Evolutionary conservation across 2,329 filamentous ascomycete species (phyloP).

Genomic region (Ophiobolus disseminans): DNA sequence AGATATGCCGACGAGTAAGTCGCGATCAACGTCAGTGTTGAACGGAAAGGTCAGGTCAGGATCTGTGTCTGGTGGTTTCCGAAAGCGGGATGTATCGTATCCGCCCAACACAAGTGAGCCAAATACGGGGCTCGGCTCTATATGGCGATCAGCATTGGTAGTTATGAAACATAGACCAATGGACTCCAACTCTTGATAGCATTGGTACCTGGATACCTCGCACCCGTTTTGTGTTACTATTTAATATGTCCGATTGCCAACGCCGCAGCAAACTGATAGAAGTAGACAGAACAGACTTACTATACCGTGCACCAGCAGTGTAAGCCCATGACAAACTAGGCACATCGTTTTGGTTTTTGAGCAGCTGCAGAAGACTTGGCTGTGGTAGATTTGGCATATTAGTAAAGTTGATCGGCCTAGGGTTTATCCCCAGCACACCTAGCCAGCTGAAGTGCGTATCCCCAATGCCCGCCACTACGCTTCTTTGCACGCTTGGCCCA

Average conservation of each 20-base stretch:
- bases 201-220: too few relatives aligned
- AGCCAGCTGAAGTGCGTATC: slow-evolving; percentile 41
- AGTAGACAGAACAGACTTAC: slow-evolving; percentile 10
- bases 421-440: slow-evolving; percentile 28
- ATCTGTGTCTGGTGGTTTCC: slow-evolving; percentile 12
- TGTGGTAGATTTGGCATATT: slow-evolving; percentile 36
- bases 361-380: slow-evolving; percentile 33
- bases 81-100: slow-evolving; percentile 48
- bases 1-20: slow-evolving; percentile 24
- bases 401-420: slow-evolving; percentile 44
- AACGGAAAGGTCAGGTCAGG: slow-evolving; percentile 26
- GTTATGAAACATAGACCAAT: too few relatives aligned
- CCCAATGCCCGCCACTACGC: slow-evolving; percentile 48
- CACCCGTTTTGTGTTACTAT: too few relatives aligned
- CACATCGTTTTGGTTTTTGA: slow-evolving; percentile 32
- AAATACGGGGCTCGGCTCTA: slow-evolving; percentile 40
- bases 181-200: too few relatives aligned
- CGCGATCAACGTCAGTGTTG: slow-evolving; percentile 20
- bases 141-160: slow-evolving; percentile 10
- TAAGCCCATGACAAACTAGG: slow-evolving; percentile 47
- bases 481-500: slow-evolving; percentile 29
- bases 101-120: slow-evolving; percentile 50
- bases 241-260: too few relatives aligned
- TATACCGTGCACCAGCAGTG: slow-evolving; percentile 44
- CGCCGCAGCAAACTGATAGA: slow-evolving; percentile 23